These are phyloP conservation scores for Petunia hybrid DNA, from an alignment of 305 asterid genomes.

Conservation along the genomic window DNA sequence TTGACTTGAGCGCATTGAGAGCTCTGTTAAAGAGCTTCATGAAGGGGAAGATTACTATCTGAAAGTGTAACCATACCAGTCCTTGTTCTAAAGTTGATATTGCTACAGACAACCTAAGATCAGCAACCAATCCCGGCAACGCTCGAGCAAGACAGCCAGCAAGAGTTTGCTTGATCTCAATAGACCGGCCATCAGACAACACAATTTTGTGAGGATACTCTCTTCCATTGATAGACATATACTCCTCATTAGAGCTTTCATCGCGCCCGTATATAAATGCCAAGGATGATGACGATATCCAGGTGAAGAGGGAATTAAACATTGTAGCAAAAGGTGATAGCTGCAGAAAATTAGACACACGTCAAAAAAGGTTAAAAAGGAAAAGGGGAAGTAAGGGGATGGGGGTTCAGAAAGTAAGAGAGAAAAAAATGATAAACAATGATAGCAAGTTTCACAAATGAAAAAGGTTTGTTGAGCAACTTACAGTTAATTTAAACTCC, in stretches of 20 bases:
- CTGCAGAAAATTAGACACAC: constrained; percentile 51
- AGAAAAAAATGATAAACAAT: constrained; percentile 18
- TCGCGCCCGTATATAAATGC: constrained; percentile 91
- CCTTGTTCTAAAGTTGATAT: constrained; percentile 79
- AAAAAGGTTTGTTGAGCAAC: constrained; percentile 41
- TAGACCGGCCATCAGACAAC: constrained; percentile 74
- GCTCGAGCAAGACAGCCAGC: constrained; percentile 83
- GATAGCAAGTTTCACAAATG: constrained; percentile 22
- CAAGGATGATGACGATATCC: constrained; percentile 88
- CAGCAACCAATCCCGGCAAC: constrained; percentile 81
- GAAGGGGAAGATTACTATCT: neutral
- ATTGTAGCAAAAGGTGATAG: constrained; percentile 85
- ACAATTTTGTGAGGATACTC: constrained; percentile 74
- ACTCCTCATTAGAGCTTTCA: constrained; percentile 72
- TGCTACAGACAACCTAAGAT: constrained; percentile 78
- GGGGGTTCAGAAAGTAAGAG: neutral
- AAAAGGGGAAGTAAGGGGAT: neutral
- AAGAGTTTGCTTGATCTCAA: constrained; percentile 81
- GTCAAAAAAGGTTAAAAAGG: constrained; percentile 31
- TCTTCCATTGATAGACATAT: constrained; percentile 71
- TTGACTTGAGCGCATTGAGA: constrained; percentile 6
- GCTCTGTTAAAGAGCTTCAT: neutral
- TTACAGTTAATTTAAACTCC: constrained; percentile 72
- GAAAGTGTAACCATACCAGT: constrained; percentile 52
- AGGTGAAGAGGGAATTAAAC: constrained; percentile 81